A percentile compares a stretch with the other conserved stretches of the same genome.
phyloP scores from a whole-genome alignment of 768 basidiomycete genomes.

The Serendipita sp. region DNA sequence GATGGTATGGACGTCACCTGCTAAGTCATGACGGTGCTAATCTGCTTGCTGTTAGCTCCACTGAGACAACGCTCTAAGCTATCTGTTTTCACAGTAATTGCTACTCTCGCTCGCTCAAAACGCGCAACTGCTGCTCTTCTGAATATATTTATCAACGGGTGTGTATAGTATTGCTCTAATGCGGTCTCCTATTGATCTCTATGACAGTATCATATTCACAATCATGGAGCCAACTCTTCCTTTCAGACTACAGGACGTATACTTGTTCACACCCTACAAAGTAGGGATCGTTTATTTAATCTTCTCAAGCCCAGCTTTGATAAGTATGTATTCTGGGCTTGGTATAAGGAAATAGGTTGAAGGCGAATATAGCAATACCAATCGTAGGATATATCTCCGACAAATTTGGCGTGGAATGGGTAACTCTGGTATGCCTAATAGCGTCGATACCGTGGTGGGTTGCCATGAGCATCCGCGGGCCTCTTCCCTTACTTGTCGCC shows the following conservation, averaged over 20 bases:
- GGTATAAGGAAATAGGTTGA: constrained; percentile 19
- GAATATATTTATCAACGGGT: constrained; percentile 40
- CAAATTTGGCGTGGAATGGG: constrained; percentile 37
- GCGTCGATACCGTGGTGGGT: constrained; percentile 49
- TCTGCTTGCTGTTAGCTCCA: background rate
- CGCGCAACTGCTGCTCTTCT: constrained; percentile 32
- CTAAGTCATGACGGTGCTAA: too few relatives aligned
- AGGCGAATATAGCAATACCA: constrained; percentile 24
- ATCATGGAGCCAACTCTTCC: constrained; percentile 42
- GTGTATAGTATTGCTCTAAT: constrained; percentile 9
- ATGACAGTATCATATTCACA: constrained; percentile 28
- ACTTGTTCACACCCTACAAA: constrained; percentile 29
- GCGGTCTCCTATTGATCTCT: background rate
- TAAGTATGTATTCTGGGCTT: constrained; percentile 30
- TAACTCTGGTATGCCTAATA: constrained; percentile 30
- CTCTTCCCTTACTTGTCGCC: constrained; percentile 32
- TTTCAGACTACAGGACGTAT: constrained; percentile 33
- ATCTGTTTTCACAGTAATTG: constrained; percentile 27
- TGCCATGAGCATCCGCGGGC: constrained; percentile 30
- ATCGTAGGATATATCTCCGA: constrained; percentile 44
- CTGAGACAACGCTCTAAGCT: constrained; percentile 9
- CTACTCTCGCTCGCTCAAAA: constrained; percentile 26
- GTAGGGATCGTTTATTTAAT: constrained; percentile 57
- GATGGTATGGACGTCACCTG: too few relatives aligned
- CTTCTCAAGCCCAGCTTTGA: constrained; percentile 40